phyloP scores from a whole-genome alignment of 192 early-diverging fungal species.

The Geranomyces variabilis region DNA sequence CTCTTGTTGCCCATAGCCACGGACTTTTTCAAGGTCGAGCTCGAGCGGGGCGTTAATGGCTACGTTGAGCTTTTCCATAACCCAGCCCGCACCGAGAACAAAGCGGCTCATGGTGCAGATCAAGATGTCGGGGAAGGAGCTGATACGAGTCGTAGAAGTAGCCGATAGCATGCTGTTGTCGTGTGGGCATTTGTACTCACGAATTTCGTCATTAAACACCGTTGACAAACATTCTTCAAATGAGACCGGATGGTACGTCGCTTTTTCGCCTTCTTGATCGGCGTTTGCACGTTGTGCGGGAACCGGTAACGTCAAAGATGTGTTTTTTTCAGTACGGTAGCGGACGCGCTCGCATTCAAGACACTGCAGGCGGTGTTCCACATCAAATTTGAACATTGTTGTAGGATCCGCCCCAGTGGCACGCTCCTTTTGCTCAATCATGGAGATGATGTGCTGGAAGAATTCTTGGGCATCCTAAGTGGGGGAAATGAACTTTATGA shows the following conservation, averaged over 20 bases:
- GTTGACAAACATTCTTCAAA: conserved; percentile 70
- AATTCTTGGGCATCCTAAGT: conserved; percentile 90
- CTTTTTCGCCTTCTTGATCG: conserved; percentile 62
- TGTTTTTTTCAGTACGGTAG: conserved; percentile 58
- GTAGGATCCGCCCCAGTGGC: conserved; percentile 69
- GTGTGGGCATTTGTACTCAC: conserved; percentile 79
- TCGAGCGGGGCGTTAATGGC: conserved; percentile 44
- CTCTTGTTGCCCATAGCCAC: conserved; percentile 59
- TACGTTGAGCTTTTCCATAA: conserved; percentile 56
- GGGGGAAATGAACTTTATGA: no score
- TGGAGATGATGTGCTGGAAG: conserved; percentile 74
- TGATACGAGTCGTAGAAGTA: conserved; percentile 44
- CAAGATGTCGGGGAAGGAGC: conserved; percentile 81
- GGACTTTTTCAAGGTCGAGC: conserved; percentile 70
- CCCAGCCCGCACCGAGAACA: conserved; percentile 49
- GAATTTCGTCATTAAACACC: conserved; percentile 65
- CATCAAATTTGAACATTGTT: conserved; percentile 73
- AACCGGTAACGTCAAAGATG: conserved; percentile 64
- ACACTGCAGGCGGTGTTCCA: conserved; percentile 89
- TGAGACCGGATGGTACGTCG: conserved; percentile 54
- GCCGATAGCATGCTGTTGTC: conserved; percentile 35
- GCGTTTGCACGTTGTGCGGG: conserved; percentile 70
- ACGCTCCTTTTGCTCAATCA: conserved; percentile 79
- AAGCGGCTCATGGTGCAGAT: conserved; percentile 63
- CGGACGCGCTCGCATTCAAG: conserved; percentile 79